A percentile compares a stretch with the other conserved stretches of the same genome.
phyloP scores from a whole-genome alignment of 2,329 filamentous ascomycete species.

The Aspergillus amoenus region DNA sequence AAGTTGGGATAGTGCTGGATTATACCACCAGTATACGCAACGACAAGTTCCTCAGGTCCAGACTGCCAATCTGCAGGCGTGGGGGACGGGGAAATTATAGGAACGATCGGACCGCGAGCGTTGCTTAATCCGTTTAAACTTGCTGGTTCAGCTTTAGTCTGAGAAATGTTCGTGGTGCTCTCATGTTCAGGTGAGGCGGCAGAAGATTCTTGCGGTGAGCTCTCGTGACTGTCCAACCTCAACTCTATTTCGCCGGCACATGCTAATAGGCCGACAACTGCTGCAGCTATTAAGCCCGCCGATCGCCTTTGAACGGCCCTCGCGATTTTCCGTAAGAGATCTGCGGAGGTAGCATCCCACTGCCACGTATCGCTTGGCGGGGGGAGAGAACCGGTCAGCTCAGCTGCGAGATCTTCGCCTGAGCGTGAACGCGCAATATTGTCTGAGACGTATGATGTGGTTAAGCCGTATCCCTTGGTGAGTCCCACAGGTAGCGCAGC shows the following conservation, averaged over 20 bases:
- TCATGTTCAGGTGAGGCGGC: conserved; percentile 28
- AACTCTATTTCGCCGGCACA: conserved; percentile 65
- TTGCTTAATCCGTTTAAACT: conserved; percentile 10
- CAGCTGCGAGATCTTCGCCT: conserved; percentile 49
- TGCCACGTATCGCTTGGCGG: conserved; percentile 49
- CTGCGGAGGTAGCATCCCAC: conserved; percentile 64
- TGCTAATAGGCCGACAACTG: conserved; percentile 67
- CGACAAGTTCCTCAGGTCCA: conserved; percentile 62
- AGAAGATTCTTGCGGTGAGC: conserved; percentile 30
- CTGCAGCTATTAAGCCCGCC: conserved; percentile 71
- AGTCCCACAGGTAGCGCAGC: conserved; percentile 56
- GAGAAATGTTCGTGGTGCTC: conserved; percentile 22
- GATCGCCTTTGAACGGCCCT: conserved; percentile 70
- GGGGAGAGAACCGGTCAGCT: conserved; percentile 55
- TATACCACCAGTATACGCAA: conserved; percentile 77
- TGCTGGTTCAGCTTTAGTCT: conserved; percentile 2
- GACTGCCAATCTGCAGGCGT: conserved; percentile 42
- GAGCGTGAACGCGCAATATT: conserved; percentile 57
- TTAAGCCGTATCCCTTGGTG: conserved; percentile 60
- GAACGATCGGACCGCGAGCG: conserved; percentile 34
- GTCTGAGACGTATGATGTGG: conserved; percentile 72
- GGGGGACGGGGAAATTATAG: conserved; percentile 35
- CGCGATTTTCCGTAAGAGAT: conserved; percentile 64
- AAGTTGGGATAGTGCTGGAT: conserved; percentile 79
- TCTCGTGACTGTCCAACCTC: conserved; percentile 39